A percentile compares a stretch with the other conserved stretches of the same genome.
These are phyloP conservation scores for Fusarium chaquense DNA, from an alignment of 2,329 filamentous ascomycete species.

Conservation along the genomic window DNA sequence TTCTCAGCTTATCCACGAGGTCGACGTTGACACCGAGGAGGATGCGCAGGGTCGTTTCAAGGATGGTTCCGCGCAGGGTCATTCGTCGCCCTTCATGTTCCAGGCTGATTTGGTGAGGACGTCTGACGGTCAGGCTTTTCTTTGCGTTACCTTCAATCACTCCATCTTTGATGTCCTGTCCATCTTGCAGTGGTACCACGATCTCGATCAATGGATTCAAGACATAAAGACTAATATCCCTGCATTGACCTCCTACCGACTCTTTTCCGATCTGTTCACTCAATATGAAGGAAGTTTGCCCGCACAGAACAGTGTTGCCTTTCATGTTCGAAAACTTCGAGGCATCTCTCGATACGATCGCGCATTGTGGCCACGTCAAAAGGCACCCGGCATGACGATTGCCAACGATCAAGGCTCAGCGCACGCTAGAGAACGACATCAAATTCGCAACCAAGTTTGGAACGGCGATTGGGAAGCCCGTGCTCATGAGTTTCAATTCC, in stretches of 20 bases:
- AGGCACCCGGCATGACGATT: conserved; percentile 53
- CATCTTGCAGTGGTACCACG: conserved; percentile 50
- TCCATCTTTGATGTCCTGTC: conserved; percentile 53
- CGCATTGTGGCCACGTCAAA: conserved; percentile 52
- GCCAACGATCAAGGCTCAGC: conserved; percentile 46
- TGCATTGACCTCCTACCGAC: conserved; percentile 46
- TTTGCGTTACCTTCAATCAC: conserved; percentile 52
- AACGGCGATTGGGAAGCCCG: conserved; percentile 46
- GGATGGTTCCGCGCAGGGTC: conserved; percentile 30
- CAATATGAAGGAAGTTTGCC: conserved; percentile 49
- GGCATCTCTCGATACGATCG: conserved; percentile 52
- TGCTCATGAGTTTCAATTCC: conserved; percentile 46
- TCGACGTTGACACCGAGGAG: conserved; percentile 37
- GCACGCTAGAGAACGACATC: conserved; percentile 35
- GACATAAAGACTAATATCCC: conserved; percentile 35
- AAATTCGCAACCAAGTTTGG: conserved; percentile 47
- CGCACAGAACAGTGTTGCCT: conserved; percentile 47
- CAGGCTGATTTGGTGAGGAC: conserved; percentile 45
- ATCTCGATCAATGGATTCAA: conserved; percentile 50
- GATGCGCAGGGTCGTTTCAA: conserved; percentile 40
- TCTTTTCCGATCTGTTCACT: conserved; percentile 51
- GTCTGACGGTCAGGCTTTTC: conserved; percentile 30
- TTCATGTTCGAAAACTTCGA: conserved; percentile 50
- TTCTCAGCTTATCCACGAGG: conserved; percentile 44
- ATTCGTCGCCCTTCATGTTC: conserved; percentile 50